A percentile compares a stretch with the other conserved stretches of the same genome.
These are phyloP conservation scores for Skeletonema potamos DNA, from an alignment of 108 stramenopile species.

Conservation along the genomic window DNA sequence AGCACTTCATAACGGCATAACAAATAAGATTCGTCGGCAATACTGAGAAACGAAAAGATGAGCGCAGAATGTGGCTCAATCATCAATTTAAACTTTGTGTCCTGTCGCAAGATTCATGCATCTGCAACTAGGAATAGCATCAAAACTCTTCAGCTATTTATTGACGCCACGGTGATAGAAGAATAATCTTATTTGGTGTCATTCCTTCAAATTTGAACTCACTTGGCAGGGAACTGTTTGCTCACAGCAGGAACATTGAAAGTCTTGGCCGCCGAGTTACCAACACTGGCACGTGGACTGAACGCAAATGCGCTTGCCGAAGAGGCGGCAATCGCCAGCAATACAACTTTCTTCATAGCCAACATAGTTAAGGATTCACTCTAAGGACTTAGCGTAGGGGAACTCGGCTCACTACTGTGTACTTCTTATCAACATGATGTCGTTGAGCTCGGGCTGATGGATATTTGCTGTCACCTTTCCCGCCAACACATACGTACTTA, in stretches of 20 bases:
- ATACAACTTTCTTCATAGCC: slow-evolving; percentile 70
- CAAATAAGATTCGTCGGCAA: not conserved
- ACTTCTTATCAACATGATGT: not conserved
- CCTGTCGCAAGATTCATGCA: not conserved
- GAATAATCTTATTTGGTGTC: not conserved
- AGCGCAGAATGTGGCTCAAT: too few relatives aligned
- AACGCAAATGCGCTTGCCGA: slow-evolving; percentile 68
- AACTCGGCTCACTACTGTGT: not conserved
- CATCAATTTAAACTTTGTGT: not conserved
- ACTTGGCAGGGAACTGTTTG: slow-evolving; percentile 25
- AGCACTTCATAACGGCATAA: not conserved
- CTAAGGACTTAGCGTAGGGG: not conserved
- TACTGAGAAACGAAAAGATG: too few relatives aligned
- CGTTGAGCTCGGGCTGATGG: not conserved
- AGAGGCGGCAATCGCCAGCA: slow-evolving; percentile 67
- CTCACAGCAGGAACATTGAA: slow-evolving; percentile 14
- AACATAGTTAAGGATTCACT: slow-evolving; percentile 1
- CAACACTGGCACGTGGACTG: slow-evolving; percentile 32
- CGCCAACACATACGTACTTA: not conserved
- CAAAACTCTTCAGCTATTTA: not conserved
- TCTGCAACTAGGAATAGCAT: not conserved
- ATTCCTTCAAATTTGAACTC: slow-evolving; percentile 8
- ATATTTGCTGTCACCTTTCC: not conserved
- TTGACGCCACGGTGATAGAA: not conserved
- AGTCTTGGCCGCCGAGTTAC: slow-evolving; percentile 29